Conservation (phyloP, 73 alveolate genomes). For the Strombidium stylifer region DNA sequence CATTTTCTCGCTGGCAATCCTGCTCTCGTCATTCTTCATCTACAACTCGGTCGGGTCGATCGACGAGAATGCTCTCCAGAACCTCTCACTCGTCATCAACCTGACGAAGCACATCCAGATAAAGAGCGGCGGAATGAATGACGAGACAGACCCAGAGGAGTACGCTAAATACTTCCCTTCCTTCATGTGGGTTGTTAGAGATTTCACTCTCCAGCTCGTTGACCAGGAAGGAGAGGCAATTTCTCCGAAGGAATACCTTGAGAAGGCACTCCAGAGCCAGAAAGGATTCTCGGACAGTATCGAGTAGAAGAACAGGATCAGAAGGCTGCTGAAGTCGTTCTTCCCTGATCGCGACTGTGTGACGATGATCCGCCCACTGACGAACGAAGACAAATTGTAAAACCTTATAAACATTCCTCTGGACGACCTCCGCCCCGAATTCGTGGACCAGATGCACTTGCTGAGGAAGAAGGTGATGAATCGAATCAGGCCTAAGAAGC, state of each 20-base stretch:
- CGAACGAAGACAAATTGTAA: slow-evolving; percentile 90
- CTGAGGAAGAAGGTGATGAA: slow-evolving; percentile 85
- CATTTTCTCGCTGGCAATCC: slow-evolving; percentile 80
- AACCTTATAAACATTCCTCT: slow-evolving; percentile 77
- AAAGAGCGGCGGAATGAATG: slow-evolving; percentile 64
- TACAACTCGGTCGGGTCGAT: slow-evolving; percentile 95
- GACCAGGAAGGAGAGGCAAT: slow-evolving; percentile 89
- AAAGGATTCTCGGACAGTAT: slow-evolving; percentile 71
- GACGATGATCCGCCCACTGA: slow-evolving; percentile 96
- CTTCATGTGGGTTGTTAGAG: slow-evolving; percentile 98
- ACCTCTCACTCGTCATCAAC: slow-evolving; percentile 85
- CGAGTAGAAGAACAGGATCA: slow-evolving; percentile 92
- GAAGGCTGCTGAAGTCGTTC: slow-evolving; percentile 89
- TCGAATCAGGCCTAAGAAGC: slow-evolving; percentile 83
- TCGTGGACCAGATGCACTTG: slow-evolving; percentile 85
- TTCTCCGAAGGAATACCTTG: slow-evolving; percentile 93
- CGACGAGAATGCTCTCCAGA: slow-evolving; percentile 92
- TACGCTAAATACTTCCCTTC: slow-evolving; percentile 91
- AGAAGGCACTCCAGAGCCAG: slow-evolving; percentile 84
- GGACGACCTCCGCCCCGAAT: slow-evolving; percentile 92
- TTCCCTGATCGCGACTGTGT: slow-evolving; percentile 96
- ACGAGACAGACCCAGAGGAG: slow-evolving; percentile 91
- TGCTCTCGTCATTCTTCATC: slow-evolving; percentile 80
- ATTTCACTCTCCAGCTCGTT: slow-evolving; percentile 86
- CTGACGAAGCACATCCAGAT: slow-evolving; percentile 89